A percentile compares a stretch with the other conserved stretches of the same genome.
Evolutionary conservation across 495 filamentous ascomycete species (phyloP).

Genomic region (Podospora anserina): DNA sequence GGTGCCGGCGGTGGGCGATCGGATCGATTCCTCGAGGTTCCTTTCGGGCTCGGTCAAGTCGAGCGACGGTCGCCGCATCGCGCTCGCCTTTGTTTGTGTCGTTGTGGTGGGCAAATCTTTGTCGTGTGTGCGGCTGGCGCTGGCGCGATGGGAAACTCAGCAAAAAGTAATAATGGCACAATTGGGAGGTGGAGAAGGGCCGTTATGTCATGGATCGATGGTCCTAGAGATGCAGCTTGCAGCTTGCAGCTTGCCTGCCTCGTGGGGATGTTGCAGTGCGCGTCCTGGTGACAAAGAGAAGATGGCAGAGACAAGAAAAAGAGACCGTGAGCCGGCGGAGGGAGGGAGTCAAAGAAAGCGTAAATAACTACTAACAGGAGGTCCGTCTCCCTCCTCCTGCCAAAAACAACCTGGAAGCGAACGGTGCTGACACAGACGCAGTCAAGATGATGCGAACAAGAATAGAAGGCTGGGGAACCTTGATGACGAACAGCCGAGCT

Average conservation of each 20-base stretch:
- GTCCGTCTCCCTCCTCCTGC: neutral
- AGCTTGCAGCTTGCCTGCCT: neutral
- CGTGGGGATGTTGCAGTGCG: neutral
- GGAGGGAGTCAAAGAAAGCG: slow-evolving; percentile 4
- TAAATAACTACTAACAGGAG: neutral
- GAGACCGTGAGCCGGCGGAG: neutral
- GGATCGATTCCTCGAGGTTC: slow-evolving; percentile 45
- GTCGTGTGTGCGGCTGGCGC: neutral
- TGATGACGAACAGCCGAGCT: slow-evolving; percentile 27
- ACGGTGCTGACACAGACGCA: slow-evolving; percentile 27
- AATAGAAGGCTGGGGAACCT: slow-evolving; percentile 35
- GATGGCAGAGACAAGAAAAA: neutral
- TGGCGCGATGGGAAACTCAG: neutral
- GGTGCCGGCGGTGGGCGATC: slow-evolving; percentile 33
- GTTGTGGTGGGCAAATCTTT: neutral
- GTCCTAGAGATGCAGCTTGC: neutral
- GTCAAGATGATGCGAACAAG: slow-evolving; percentile 20
- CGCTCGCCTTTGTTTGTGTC: slow-evolving; percentile 10
- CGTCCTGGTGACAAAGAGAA: neutral
- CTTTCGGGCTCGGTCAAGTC: slow-evolving; percentile 45
- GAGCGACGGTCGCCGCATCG: slow-evolving; percentile 44
- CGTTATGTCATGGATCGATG: slow-evolving; percentile 1
- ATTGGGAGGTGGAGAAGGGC: neutral
- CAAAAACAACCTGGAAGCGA: neutral
- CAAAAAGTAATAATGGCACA: neutral